Base-by-base conservation (phyloP, 2,329 filamentous ascomycete species). In the Fusarium secorum region DNA sequence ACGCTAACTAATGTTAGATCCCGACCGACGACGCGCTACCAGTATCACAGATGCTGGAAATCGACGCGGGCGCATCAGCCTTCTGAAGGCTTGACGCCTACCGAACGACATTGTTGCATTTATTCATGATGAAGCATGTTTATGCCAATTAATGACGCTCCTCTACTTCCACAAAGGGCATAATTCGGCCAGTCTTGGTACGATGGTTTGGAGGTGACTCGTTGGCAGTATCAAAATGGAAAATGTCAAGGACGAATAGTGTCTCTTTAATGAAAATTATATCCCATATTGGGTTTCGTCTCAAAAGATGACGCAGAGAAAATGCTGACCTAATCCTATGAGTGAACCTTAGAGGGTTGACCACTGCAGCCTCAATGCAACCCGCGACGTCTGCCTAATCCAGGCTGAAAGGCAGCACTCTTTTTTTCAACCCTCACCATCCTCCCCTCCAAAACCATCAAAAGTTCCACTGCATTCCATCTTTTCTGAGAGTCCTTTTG, bases 301-400 rank as follows among this genome's bases (percentile, higher is more conserved):
- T 30, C 20, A 11, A 11, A 17, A 11, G 4, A 17, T 51, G 26
- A 24, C 24, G 11, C 33, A 15, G 10, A 22, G 2, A 10, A 38
- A 11, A 5, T 45, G 58, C 64, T 68, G 64, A 68, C 59, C 48
- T 68, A 68, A 68, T 54, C 9, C 3, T n/a, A 4, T 13, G 15
- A 54, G 15, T 17, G n/a, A 55, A 32, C 20, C 7, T 30, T 33
- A 7, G 1, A 57, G 58, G 58, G 39, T 51, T 57, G 33, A 20
- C 7, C 2, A n/a, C 15, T 7, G n/a, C 8, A 35, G 30, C 42
- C 45, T 62, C 24, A 2, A 59, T 42, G 61, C 15, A 54, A 41
- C 32, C 11, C 1, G 14, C 11, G 46, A 56, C 32, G 56, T 64
- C 68, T 71, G 68, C 68, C 68, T 71, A 56, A 56, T 56, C 22